Evolutionary conservation across 768 basidiomycete species (phyloP).

Genomic region (Pleurotus platypus): DNA sequence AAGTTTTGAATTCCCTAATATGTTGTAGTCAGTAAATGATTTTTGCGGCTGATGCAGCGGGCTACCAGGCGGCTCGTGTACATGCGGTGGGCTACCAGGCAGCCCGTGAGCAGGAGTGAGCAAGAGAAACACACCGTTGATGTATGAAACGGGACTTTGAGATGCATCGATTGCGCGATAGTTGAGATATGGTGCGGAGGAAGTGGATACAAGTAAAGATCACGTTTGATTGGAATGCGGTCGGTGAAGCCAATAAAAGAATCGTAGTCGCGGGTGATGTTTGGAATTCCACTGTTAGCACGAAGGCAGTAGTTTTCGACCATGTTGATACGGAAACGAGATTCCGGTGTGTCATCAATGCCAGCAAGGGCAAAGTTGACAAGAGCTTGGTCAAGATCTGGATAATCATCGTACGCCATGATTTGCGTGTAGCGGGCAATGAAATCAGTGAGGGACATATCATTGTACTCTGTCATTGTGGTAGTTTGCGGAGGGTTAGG

Average conservation of each 20-base stretch:
- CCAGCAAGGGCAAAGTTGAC: background rate
- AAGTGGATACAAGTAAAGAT: background rate
- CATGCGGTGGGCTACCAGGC: background rate
- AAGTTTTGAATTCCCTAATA: background rate
- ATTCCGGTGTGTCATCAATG: background rate
- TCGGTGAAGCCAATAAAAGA: constrained; percentile 1
- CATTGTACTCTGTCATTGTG: no score
- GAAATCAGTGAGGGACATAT: no score
- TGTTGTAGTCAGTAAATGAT: background rate
- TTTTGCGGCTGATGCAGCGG: background rate
- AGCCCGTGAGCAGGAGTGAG: background rate
- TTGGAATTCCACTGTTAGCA: background rate
- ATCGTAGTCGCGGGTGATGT: background rate
- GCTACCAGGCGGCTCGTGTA: background rate
- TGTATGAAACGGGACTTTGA: background rate
- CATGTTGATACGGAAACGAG: background rate
- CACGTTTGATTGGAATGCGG: background rate
- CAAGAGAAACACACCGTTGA: background rate
- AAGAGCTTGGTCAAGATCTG: background rate
- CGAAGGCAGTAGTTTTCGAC: background rate
- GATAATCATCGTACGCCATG: no score
- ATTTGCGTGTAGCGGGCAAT: no score
- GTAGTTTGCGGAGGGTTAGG: no score
- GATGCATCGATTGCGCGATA: background rate
- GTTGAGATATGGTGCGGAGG: background rate